These are phyloP conservation scores for Stephanodiscus minutulus DNA, from an alignment of 108 stramenopile species.

Conservation along the genomic window DNA sequence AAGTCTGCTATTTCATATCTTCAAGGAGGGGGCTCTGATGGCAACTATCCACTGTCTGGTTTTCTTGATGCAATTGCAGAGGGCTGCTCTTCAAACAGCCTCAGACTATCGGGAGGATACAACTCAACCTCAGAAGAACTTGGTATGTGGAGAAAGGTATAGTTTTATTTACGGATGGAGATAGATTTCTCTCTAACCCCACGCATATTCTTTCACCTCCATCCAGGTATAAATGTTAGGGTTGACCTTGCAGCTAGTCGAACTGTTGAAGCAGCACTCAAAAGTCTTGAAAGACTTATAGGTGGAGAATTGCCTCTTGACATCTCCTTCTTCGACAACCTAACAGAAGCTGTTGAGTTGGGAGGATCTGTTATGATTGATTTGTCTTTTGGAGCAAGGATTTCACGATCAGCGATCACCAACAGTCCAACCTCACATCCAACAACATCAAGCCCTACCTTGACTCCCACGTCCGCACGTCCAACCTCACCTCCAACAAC, in stretches of 20 bases:
- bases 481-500: no score
- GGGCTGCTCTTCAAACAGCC: slow-evolving; percentile 18
- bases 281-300: slow-evolving; percentile 4
- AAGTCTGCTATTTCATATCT: slow-evolving; percentile 21
- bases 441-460: no score
- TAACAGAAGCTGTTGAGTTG: slow-evolving; percentile 6
- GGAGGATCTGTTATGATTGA: slow-evolving; percentile 15
- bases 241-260: slow-evolving; percentile 8
- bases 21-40: background rate
- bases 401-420: slow-evolving; percentile 7
- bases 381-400: slow-evolving; percentile 17
- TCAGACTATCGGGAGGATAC: slow-evolving; percentile 30
- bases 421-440: background rate
- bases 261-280: slow-evolving; percentile 14
- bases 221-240: slow-evolving; percentile 8
- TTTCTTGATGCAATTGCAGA: slow-evolving; percentile 21
- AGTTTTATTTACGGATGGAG: background rate
- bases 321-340: slow-evolving; percentile 13
- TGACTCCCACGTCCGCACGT: no score
- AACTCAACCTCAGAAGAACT: slow-evolving; percentile 11
- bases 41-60: slow-evolving; percentile 15
- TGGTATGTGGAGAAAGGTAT: background rate
- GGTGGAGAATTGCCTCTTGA: background rate
- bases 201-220: background rate
- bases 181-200: no score